phyloP scores from a whole-genome alignment of 2,329 filamentous ascomycete genomes.

The Scytalidium sp. region DNA sequence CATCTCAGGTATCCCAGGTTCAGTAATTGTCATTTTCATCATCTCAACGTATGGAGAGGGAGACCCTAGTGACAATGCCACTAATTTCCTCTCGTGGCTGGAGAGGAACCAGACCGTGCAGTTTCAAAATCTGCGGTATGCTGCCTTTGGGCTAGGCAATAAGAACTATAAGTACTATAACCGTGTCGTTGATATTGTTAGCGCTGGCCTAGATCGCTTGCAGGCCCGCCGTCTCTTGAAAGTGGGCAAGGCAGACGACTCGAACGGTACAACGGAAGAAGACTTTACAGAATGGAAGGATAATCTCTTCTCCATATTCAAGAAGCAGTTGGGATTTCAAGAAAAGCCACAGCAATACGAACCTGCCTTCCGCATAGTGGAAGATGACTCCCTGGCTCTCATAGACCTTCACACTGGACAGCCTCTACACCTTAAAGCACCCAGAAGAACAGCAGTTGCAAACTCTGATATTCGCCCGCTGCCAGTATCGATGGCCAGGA shows the following conservation, averaged over 20 bases:
- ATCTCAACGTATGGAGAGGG: conserved; percentile 38
- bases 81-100: conserved; percentile 27
- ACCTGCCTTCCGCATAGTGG: neutral
- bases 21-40: conserved; percentile 32
- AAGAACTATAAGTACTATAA: conserved; percentile 38
- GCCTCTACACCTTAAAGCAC: conserved; percentile 4
- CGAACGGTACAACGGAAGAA: conserved; percentile 24
- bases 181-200: conserved; percentile 29
- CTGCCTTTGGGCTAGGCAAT: conserved; percentile 37
- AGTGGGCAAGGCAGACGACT: conserved; percentile 31
- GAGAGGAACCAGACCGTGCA: conserved; percentile 20
- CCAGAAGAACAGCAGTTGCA: neutral
- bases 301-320: neutral
- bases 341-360: conserved; percentile 1
- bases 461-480: conserved; percentile 10
- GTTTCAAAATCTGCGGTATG: conserved; percentile 26
- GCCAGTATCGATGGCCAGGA: conserved; percentile 4
- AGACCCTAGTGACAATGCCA: conserved; percentile 37
- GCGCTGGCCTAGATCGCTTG: conserved; percentile 15
- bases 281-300: conserved; percentile 36
- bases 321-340: conserved; percentile 1
- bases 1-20: conserved; percentile 15
- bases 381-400: conserved; percentile 1
- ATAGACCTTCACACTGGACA: conserved; percentile 16
- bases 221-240: conserved; percentile 27